Percentiles rank a stretch among this genome's conserved stretches.
Conservation (phyloP, 805 yeast species). For the Hanseniaspora thailandica region DNA sequence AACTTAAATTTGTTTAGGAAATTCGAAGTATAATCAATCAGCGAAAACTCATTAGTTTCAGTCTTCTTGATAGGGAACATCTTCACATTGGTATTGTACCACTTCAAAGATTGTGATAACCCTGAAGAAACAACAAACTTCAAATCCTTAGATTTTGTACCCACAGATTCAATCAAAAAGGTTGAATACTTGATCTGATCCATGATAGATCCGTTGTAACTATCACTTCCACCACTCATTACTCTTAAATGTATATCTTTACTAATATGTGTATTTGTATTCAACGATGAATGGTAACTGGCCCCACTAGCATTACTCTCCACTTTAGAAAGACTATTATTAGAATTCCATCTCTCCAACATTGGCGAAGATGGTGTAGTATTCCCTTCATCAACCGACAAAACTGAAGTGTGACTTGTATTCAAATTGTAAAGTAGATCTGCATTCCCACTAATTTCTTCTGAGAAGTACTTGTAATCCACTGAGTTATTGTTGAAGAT, state of each 20-base stretch:
- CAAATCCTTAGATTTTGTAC: constrained; percentile 6
- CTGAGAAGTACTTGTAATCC: constrained; percentile 8
- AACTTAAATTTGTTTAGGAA: constrained; percentile 31
- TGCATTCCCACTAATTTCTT: constrained; percentile 7
- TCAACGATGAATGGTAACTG: constrained; percentile 1
- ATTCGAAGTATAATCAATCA: constrained; percentile 32
- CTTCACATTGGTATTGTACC: constrained; percentile 41
- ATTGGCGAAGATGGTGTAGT: constrained; percentile 19
- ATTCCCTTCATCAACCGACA: not conserved
- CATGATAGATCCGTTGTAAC: constrained; percentile 33
- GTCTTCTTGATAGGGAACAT: constrained; percentile 39
- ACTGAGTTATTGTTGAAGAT: constrained; percentile 20
- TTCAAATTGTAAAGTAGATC: constrained; percentile 4
- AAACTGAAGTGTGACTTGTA: not conserved
- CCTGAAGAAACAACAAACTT: constrained; percentile 18
- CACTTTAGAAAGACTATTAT: constrained; percentile 25
- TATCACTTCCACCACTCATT: constrained; percentile 27
- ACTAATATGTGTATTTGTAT: not conserved
- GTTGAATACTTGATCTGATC: constrained; percentile 19
- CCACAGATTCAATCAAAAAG: constrained; percentile 14
- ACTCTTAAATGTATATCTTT: not conserved
- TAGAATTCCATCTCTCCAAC: constrained; percentile 22
- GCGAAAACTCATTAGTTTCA: constrained; percentile 32
- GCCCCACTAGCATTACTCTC: constrained; percentile 24
- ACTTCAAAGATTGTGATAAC: constrained; percentile 34